Percentiles rank a stretch among this genome's conserved stretches.
These are phyloP conservation scores for Arthonia radiata DNA, from an alignment of 495 filamentous ascomycete species.

Conservation along the genomic window DNA sequence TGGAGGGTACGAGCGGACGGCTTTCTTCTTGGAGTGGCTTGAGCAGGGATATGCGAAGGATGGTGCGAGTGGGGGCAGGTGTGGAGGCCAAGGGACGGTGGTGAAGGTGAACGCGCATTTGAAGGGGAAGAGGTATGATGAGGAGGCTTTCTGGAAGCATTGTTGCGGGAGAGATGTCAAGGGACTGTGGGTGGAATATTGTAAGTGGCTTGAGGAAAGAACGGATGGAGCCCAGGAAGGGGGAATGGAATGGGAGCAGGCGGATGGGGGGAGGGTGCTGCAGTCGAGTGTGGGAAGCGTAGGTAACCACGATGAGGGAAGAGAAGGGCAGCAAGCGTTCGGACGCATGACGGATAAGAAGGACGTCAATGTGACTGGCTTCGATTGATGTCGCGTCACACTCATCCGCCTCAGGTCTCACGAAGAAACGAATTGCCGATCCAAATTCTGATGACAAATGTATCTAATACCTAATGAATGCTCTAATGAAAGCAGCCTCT, in stretches of 20 bases:
- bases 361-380: too few relatives aligned
- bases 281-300: conserved; percentile 9
- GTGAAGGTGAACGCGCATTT: conserved; percentile 48
- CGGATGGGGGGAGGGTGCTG: conserved; percentile 5
- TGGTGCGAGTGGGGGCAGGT: too few relatives aligned
- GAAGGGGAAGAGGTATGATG: conserved; percentile 28
- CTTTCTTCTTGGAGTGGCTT: conserved; percentile 66
- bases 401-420: too few relatives aligned
- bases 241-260: conserved; percentile 1
- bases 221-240: conserved; percentile 1
- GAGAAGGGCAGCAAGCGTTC: too few relatives aligned
- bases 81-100: too few relatives aligned
- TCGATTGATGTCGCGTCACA: too few relatives aligned
- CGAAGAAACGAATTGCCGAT: too few relatives aligned
- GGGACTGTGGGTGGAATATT: conserved; percentile 55
- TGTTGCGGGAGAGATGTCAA: conserved; percentile 38
- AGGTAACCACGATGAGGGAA: too few relatives aligned
- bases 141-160: conserved; percentile 42
- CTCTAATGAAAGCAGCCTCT: too few relatives aligned
- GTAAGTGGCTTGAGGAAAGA: conserved; percentile 12
- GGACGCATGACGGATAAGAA: too few relatives aligned
- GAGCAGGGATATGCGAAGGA: conserved; percentile 34
- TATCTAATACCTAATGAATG: too few relatives aligned
- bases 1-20: conserved; percentile 76
- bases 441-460: too few relatives aligned